Evolutionary conservation across 352 stramenopile genomes (phyloP).

Genomic region (Aphanomyces invadans): DNA sequence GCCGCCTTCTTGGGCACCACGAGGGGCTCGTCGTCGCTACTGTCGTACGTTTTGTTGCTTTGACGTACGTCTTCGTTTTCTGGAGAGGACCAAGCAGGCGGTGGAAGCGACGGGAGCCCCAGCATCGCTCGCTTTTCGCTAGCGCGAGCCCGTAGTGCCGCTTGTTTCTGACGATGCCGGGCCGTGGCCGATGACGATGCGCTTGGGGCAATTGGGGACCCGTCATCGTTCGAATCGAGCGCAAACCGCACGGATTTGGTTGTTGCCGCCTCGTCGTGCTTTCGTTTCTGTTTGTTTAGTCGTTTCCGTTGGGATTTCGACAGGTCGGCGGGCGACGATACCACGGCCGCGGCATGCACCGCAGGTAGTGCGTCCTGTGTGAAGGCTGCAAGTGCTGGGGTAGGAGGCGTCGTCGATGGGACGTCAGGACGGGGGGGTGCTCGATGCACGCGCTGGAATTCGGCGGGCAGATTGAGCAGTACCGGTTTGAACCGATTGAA

Average conservation of each 20-base stretch:
- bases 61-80: background rate
- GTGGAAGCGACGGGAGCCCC: background rate
- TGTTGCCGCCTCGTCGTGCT: background rate
- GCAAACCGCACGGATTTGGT: background rate
- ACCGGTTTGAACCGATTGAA: constrained; percentile 11
- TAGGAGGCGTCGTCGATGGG: background rate
- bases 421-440: background rate
- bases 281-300: background rate
- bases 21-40: background rate
- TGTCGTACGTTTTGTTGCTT: background rate
- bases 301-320: background rate
- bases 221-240: background rate
- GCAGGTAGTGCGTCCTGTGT: background rate
- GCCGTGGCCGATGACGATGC: background rate
- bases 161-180: constrained; percentile 4
- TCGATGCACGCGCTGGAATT: background rate
- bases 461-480: background rate
- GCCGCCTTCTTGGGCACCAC: background rate
- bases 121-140: background rate
- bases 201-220: background rate
- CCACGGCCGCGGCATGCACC: too few species aligned
- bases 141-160: background rate
- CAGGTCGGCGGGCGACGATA: background rate
- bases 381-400: background rate
- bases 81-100: background rate